Percentiles rank a stretch among this genome's conserved stretches.
Evolutionary conservation across 2,329 filamentous ascomycete species (phyloP).

Genomic region (Colletotrichum nymphaeae): DNA sequence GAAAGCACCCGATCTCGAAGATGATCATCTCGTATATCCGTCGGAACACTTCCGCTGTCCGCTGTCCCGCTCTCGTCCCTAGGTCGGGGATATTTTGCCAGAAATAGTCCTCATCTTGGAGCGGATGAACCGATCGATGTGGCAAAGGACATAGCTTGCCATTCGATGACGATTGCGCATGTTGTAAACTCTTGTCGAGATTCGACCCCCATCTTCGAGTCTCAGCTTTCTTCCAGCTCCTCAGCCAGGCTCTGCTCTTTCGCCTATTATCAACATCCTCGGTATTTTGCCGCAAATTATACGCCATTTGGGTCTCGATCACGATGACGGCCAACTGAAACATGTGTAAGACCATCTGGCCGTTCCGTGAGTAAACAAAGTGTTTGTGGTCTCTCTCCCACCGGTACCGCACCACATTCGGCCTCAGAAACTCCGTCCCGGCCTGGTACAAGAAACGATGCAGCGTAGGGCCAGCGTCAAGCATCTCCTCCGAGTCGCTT

Average conservation of each 20-base stretch:
- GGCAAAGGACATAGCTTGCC: neutral
- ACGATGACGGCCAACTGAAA: neutral
- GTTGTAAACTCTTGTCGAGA: too few species aligned
- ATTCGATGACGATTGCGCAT: too few species aligned
- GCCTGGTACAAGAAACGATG: neutral
- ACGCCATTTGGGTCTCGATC: neutral
- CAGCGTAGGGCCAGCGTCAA: neutral
- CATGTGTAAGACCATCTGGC: too few species aligned
- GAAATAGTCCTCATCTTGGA: neutral
- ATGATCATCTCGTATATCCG: neutral
- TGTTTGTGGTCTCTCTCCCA: neutral
- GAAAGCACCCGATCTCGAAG: neutral
- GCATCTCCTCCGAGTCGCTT: neutral
- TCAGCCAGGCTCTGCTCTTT: too few species aligned
- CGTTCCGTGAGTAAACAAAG: neutral
- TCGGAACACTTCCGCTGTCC: neutral
- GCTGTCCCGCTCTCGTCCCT: neutral
- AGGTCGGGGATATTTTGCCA: neutral
- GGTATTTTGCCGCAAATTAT: too few species aligned
- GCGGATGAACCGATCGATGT: neutral
- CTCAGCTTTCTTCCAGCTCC: too few species aligned
- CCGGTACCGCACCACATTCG: neutral
- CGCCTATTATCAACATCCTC: too few species aligned
- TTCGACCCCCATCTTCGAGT: too few species aligned
- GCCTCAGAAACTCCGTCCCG: neutral